Evolutionary conservation across 2,329 filamentous ascomycete genomes (phyloP), one percentile per base, ranked within the genome.

Genomic region (Exophiala mesophila): DNA sequence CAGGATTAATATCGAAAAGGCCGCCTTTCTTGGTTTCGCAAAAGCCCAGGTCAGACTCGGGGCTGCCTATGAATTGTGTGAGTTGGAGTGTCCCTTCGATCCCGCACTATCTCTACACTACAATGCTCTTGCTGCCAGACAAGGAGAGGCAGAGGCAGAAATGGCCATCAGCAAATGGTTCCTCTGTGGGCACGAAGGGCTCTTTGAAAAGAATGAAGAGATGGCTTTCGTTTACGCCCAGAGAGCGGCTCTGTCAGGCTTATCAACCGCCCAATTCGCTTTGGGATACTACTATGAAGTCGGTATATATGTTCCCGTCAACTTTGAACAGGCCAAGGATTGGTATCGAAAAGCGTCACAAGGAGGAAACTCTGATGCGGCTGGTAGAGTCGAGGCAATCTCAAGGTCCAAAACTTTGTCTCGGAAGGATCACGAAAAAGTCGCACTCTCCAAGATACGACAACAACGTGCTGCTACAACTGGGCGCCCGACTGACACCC

Each of bases 91-190:
- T 64, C 88, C 96, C 52, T 98, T 98, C 64, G 88, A 94, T 57
- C 89, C 92, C 1, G 84, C 88, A 1, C 76, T 94, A 44, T 97
- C 90, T 1, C 68, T 98, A 40, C 92, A 98, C 62, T 98, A 98
- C 69, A 96, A 97, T 59, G 87, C 88, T 26, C 74, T 98, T 21
- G 90, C 92, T 16, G 85, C 92, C 9, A 82, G 85, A 52, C 92
- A 97, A 66, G 90, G 89, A 13, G 88, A 97, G 57, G 74, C 88
- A 0, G 92, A 98, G 62, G 92, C 90, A 0, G 88, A 95, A 47
- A 85, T 98, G 66, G 88, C 90, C 19, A 88, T 98, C 48, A 97
- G 90, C 65, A 92, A 95, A 65, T 98, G 92, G 92, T 98, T 97
- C 61, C 74, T 98, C 19, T 97, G 94, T 58, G 92, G 92, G 2